A percentile compares a stretch with the other conserved stretches of the same genome.
Evolutionary conservation across 2,329 filamentous ascomycete species (phyloP).

Genomic region (Amauroascus verrucosus): DNA sequence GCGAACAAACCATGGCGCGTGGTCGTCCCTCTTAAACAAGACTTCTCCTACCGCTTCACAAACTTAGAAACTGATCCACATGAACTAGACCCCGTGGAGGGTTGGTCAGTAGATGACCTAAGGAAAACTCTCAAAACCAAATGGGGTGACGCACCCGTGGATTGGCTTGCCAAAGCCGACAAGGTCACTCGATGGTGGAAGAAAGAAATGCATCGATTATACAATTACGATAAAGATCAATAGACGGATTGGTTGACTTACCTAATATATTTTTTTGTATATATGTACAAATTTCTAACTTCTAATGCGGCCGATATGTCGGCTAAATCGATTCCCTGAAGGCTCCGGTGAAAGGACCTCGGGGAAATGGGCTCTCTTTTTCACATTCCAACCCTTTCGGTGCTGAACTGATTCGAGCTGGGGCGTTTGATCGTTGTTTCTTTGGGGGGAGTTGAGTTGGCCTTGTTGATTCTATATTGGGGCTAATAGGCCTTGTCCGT

Average conservation of each 20-base stretch:
- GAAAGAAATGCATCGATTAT: constrained; percentile 23
- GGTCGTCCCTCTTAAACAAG: constrained; percentile 71
- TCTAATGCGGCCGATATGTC: constrained; percentile 5
- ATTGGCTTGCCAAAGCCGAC: constrained; percentile 31
- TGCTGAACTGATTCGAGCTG: not conserved
- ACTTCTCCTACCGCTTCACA: constrained; percentile 41
- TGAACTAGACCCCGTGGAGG: constrained; percentile 26
- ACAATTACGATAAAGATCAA: constrained; percentile 15
- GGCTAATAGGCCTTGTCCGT: not conserved
- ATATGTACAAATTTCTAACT: constrained; percentile 6
- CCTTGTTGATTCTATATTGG: not conserved
- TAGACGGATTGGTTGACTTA: not conserved
- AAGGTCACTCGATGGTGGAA: constrained; percentile 33
- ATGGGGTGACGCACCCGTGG: constrained; percentile 27
- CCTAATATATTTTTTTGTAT: not conserved
- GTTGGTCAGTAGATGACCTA: constrained; percentile 26
- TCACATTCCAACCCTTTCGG: not conserved
- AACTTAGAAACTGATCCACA: constrained; percentile 27
- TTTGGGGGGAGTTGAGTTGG: not conserved
- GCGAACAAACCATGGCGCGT: constrained; percentile 70
- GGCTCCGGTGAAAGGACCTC: not conserved
- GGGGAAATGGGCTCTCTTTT: not conserved
- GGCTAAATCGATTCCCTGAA: not conserved
- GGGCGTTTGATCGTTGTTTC: not conserved
- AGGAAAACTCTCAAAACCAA: constrained; percentile 19